Evolutionary conservation across 2,329 filamentous ascomycete genomes (phyloP), one percentile per base, ranked within the genome.

Genomic region (Aspergillus sp.): DNA sequence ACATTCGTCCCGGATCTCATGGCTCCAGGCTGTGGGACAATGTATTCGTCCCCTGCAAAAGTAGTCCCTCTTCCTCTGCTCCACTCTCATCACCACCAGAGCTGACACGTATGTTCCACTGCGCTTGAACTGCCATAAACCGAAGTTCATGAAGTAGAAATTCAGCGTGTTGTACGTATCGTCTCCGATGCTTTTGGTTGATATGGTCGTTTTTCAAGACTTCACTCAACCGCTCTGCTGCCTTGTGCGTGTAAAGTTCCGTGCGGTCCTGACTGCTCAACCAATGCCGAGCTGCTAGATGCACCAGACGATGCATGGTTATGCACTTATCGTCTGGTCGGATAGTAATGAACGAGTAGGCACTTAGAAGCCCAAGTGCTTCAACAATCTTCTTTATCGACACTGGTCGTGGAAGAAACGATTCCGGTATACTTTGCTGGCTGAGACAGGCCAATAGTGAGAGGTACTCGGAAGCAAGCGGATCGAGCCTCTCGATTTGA

Each of bases 381-480:
- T 76, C 66, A 12, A 51, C 21, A 19, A 57, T 59, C 21, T 67
- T 58, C 30, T 66, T 66, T 12, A 50, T 58, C 1, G 69, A 71
- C 38, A 52, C 32, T 5, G 55, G 19, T 10, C 39, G 43, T 6
- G 69, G 71, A 52, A 79, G 65, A 47, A 79, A 64, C 0, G 72
- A 74, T 28, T 59, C 58, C 2, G 72, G 72, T 58, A 79, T 75
- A 43, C 70, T 64, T 25, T 65, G 67, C 17, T 67, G 61, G 45
- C 70, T 51, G 23, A 76, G 63, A 58, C 72, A 77, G 10, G 72
- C 68, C 66, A 78, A 75, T 12, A 74, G 73, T 10, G 65, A 74
- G 21, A 79, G 65, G 53, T 74, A 74, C 15, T 75, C 67, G 2
- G 67, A 67, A 6, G 77, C 77, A n/a, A 76, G 55, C 17, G 57